Evolutionary conservation across 2,329 filamentous ascomycete species (phyloP).

Genomic region (Alternaria consortialis): DNA sequence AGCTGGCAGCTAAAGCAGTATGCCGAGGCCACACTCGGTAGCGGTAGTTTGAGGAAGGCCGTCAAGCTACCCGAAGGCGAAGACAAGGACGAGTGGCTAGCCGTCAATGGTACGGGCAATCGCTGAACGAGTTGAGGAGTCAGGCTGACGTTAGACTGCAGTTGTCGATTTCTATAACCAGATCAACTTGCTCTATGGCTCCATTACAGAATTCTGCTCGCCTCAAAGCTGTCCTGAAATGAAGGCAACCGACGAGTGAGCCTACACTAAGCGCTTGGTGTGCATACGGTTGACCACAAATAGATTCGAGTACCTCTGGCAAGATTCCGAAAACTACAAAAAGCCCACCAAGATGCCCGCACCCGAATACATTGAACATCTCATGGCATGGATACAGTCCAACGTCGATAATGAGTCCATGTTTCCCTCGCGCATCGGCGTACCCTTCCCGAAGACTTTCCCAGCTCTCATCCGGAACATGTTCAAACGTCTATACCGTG

Average conservation of each 20-base stretch:
- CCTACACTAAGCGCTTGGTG: too few relatives aligned
- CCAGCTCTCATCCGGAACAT: constrained; percentile 95
- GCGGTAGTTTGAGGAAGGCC: constrained; percentile 92
- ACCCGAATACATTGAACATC: constrained; percentile 95
- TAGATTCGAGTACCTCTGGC: constrained; percentile 98
- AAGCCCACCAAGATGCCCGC: constrained; percentile 97
- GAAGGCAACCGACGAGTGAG: constrained; percentile 98
- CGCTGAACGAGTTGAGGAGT: not conserved
- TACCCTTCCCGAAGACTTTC: constrained; percentile 92
- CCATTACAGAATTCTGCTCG: constrained; percentile 99
- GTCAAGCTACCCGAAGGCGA: constrained; percentile 97
- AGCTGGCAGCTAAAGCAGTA: constrained; percentile 97
- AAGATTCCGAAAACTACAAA: constrained; percentile 93
- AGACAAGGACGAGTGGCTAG: constrained; percentile 97
- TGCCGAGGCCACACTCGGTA: constrained; percentile 94
- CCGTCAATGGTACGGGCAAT: constrained; percentile 81
- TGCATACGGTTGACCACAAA: constrained; percentile 6
- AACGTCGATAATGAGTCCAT: constrained; percentile 96
- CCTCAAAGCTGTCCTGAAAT: constrained; percentile 97
- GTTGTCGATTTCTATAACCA: constrained; percentile 99
- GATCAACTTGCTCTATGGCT: constrained; percentile 97
- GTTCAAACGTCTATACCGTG: constrained; percentile 99
- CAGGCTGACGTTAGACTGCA: constrained; percentile 51
- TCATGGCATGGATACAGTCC: constrained; percentile 96
- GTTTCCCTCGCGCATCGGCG: constrained; percentile 93